A percentile compares a stretch with the other conserved stretches of the same genome.
Evolutionary conservation across 2,329 filamentous ascomycete species (phyloP).

Genomic region (Claviceps africana): DNA sequence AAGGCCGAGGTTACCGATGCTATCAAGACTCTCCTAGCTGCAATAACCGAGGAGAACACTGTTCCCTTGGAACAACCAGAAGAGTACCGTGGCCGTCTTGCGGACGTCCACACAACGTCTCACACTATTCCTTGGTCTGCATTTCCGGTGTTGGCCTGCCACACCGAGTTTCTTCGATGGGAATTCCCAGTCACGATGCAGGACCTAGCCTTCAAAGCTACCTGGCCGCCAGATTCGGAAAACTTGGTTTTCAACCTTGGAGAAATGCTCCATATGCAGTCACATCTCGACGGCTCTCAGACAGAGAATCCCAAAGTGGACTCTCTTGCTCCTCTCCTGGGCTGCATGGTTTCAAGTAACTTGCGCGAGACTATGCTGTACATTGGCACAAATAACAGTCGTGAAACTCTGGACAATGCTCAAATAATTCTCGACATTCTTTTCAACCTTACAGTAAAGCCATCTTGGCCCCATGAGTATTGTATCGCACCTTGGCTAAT

Average conservation of each 20-base stretch:
- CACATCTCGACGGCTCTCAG: neutral
- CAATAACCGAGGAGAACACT: slow-evolving; percentile 5
- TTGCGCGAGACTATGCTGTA: slow-evolving; percentile 15
- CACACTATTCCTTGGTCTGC: neutral
- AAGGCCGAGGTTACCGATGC: slow-evolving; percentile 8
- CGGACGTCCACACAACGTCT: neutral
- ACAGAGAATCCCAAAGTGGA: neutral
- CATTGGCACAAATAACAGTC: slow-evolving; percentile 11
- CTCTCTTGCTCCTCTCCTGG: neutral
- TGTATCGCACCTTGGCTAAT: neutral
- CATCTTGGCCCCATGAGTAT: neutral
- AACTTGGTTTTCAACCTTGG: neutral
- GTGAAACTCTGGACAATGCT: slow-evolving; percentile 6
- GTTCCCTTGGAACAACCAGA: neutral
- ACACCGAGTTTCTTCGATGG: neutral
- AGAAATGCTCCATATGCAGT: neutral
- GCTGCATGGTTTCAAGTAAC: slow-evolving; percentile 13
- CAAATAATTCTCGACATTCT: slow-evolving; percentile 8
- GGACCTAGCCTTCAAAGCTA: neutral
- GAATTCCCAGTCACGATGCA: neutral
- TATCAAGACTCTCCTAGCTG: slow-evolving; percentile 11
- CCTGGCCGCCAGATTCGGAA: neutral
- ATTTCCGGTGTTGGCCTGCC: neutral
- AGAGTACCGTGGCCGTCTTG: neutral
- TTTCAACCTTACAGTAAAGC: slow-evolving; percentile 7